Evolutionary conservation across 768 basidiomycete genomes (phyloP), one percentile per base, ranked within the genome.

Genomic region (Candolleomyces efflorescens): DNA sequence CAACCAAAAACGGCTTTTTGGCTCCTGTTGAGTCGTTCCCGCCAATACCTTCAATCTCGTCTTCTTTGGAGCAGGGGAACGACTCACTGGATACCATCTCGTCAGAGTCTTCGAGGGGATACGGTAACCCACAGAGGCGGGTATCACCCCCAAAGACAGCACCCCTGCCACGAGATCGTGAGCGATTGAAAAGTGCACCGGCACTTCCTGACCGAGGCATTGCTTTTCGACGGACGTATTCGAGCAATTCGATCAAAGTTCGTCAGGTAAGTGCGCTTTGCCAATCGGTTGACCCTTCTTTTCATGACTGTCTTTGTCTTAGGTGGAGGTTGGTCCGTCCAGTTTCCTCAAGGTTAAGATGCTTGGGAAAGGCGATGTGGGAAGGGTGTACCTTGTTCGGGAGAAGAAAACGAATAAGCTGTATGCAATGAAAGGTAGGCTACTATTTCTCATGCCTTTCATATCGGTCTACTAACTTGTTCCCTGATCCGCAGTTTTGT

Each of bases 351-450:
- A 99, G 78, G 79, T 98, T 75, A 97, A 95, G 76, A 82, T 99
- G 82, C 81, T 98, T n/a, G 97, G 97, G 48, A 94, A 97, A 71
- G 97, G 97, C 47, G 97, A 99, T 73, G 97, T 99, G 48, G 97
- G 97, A 18, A 91, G 96, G 71, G 97, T 99, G 43, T 99, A 98
- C 75, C 83, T 99, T 46, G 97, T 99, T 51, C 84, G 90, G 65
- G 97, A 99, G 78, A 98, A 99, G 85, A 98, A 98, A 82, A 87
- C 87, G 50, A 84, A 86, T 66, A 97, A 96, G 75, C 79, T 98
- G 61, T 99, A 87, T 74, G 97, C 97, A 58, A 99, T 99, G 97
- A 99, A 99, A 86, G 95, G 95, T 94, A 78, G 53, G 32, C 7
- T 32, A 5, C 32, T 32, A 5, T 32, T 51, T 41, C 37, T 58